These are phyloP conservation scores for Candolleomyces eurysporus DNA, from an alignment of 768 basidiomycete genomes.

Conservation along the genomic window DNA sequence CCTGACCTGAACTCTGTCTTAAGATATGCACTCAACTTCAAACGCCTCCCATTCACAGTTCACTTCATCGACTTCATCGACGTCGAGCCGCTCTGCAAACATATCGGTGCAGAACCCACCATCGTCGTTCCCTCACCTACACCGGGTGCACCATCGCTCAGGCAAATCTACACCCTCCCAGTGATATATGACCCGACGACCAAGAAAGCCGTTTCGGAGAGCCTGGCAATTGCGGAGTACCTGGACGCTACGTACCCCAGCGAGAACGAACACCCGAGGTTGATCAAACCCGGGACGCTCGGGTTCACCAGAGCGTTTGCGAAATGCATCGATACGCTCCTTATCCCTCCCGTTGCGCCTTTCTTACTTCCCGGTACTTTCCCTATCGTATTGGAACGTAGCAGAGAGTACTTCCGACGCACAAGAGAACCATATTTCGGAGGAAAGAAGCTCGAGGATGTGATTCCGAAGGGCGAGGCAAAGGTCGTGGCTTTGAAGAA, in stretches of 20 bases:
- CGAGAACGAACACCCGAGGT: not conserved
- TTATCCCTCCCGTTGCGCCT: not conserved
- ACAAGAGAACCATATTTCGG: not conserved
- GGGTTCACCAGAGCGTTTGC: not conserved
- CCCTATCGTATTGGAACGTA: not conserved
- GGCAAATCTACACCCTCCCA: conserved; percentile 37
- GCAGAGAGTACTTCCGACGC: conserved; percentile 2
- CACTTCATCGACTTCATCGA: conserved; percentile 8
- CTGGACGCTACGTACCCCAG: conserved; percentile 41
- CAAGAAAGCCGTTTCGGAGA: conserved; percentile 30
- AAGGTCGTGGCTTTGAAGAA: not conserved
- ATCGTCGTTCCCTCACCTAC: not conserved
- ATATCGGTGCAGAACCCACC: conserved; percentile 4
- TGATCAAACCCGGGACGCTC: not conserved
- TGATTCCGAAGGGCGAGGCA: not conserved
- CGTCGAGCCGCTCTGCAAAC: not conserved
- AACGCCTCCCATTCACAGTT: conserved; percentile 9
- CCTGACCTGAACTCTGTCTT: too few species aligned
- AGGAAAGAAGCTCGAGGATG: not conserved
- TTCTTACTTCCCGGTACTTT: not conserved
- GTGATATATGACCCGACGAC: conserved; percentile 42
- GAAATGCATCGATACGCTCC: not conserved
- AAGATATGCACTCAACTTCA: conserved; percentile 11
- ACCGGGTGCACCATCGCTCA: not conserved
- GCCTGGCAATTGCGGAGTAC: conserved; percentile 39